Conservation (phyloP, 257 asterid genomes). For the Marsdenia floribunda region DNA sequence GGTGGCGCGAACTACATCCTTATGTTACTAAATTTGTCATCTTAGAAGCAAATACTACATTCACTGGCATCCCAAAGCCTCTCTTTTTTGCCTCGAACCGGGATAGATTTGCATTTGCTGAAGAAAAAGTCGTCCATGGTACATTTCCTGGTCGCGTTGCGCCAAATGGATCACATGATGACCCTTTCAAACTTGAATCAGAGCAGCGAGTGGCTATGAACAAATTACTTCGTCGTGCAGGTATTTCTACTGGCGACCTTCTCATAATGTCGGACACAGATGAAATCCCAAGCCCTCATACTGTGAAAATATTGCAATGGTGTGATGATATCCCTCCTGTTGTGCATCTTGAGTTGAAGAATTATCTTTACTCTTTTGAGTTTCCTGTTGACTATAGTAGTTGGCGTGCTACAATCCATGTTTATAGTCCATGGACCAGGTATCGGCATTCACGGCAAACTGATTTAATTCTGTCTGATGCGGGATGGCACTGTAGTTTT, state of each 20-base stretch:
- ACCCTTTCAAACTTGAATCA: constrained; percentile 71
- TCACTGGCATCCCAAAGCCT: constrained; percentile 84
- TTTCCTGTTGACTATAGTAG: constrained; percentile 80
- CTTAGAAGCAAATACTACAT: constrained; percentile 86
- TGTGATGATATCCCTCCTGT: constrained; percentile 76
- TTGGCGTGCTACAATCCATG: constrained; percentile 74
- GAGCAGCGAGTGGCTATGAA: constrained; percentile 78
- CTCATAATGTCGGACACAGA: constrained; percentile 83
- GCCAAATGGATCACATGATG: constrained; percentile 32
- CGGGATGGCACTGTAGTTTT: constrained; percentile 98
- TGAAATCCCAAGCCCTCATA: constrained; percentile 91
- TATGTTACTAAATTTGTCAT: constrained; percentile 68
- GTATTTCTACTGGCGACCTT: constrained; percentile 63
- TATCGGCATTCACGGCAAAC: constrained; percentile 73
- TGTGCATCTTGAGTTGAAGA: constrained; percentile 65
- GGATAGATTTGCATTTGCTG: constrained; percentile 60
- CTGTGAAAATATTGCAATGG: constrained; percentile 77
- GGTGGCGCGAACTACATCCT: constrained; percentile 83
- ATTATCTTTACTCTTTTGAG: constrained; percentile 79
- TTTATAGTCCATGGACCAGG: constrained; percentile 49
- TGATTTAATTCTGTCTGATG: constrained; percentile 61
- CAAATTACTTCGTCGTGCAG: constrained; percentile 47
- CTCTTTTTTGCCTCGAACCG: constrained; percentile 54
- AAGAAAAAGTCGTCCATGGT: constrained; percentile 49
- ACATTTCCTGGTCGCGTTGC: constrained; percentile 56